Evolutionary conservation across 2,329 filamentous ascomycete species (phyloP).

Genomic region (Trichoderma sp.): DNA sequence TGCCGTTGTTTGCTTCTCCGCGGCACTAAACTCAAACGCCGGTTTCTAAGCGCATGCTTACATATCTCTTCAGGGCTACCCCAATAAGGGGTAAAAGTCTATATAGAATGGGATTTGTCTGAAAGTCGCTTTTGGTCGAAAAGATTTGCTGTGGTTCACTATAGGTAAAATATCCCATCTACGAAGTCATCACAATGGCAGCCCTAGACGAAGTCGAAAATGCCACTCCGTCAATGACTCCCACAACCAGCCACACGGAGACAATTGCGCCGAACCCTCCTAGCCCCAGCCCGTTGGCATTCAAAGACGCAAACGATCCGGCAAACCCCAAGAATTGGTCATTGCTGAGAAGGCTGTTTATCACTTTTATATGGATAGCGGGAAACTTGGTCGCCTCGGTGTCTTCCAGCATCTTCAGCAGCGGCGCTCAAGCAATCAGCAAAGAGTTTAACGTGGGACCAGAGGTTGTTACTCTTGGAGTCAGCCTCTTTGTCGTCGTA

Average conservation of each 20-base stretch:
- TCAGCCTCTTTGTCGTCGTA: constrained; percentile 14
- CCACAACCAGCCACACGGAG: constrained; percentile 1
- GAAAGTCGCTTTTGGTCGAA: not conserved
- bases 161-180: not conserved
- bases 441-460: constrained; percentile 5
- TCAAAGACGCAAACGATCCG: not conserved
- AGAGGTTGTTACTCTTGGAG: constrained; percentile 15
- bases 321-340: constrained; percentile 14
- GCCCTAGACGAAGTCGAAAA: not conserved
- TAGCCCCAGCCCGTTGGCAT: not conserved
- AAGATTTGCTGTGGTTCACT: not conserved
- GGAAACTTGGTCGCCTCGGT: constrained; percentile 7
- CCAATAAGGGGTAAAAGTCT: too few species aligned
- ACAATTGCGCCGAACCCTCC: not conserved
- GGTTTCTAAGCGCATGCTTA: not conserved
- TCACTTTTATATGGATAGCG: constrained; percentile 15
- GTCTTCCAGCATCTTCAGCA: constrained; percentile 17
- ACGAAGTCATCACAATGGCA: not conserved
- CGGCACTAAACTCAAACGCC: not conserved
- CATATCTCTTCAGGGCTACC: not conserved
- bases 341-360: not conserved
- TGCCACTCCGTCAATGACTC: not conserved
- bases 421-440: constrained; percentile 15
- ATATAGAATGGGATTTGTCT: not conserved
- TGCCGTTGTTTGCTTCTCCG: not conserved